These are phyloP conservation scores for Eucalyptus marginata DNA, from an alignment of 345 rosid genomes.

Conservation along the genomic window DNA sequence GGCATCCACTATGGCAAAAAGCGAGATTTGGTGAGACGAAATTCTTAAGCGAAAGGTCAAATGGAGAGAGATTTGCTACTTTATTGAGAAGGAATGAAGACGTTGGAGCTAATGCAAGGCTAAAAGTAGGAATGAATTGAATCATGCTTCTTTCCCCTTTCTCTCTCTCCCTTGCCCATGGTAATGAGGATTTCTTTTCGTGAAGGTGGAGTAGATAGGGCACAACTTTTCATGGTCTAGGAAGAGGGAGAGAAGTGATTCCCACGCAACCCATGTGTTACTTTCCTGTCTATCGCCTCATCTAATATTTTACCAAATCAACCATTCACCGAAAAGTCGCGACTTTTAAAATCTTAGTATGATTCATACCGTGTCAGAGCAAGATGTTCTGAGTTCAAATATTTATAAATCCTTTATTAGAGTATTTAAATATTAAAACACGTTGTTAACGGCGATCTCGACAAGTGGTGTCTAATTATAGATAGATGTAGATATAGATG, in stretches of 20 bases:
- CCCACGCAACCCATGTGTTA: not conserved
- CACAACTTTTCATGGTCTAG: not conserved
- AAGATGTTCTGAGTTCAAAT: rapidly evolving
- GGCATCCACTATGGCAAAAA: not conserved
- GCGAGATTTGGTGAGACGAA: not conserved
- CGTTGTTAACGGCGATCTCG: not conserved
- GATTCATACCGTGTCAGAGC: rapidly evolving
- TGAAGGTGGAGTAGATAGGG: not conserved
- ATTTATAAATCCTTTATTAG: rapidly evolving
- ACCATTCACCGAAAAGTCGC: rapidly evolving
- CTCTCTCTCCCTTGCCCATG: not conserved
- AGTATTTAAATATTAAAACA: not conserved
- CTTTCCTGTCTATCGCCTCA: not conserved
- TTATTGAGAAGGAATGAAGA: not conserved
- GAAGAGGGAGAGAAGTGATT: not conserved
- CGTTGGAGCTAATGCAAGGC: not conserved
- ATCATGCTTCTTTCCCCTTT: not conserved
- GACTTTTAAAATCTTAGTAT: rapidly evolving
- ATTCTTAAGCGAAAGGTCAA: not conserved
- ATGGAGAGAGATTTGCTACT: not conserved
- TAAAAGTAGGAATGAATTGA: not conserved
- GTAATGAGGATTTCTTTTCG: not conserved
- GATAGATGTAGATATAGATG: not conserved
- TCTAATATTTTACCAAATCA: not conserved
- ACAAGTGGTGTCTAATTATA: not conserved